Evolutionary conservation across 768 basidiomycete genomes (phyloP).

Genomic region (Hysterangium stoloniferum): DNA sequence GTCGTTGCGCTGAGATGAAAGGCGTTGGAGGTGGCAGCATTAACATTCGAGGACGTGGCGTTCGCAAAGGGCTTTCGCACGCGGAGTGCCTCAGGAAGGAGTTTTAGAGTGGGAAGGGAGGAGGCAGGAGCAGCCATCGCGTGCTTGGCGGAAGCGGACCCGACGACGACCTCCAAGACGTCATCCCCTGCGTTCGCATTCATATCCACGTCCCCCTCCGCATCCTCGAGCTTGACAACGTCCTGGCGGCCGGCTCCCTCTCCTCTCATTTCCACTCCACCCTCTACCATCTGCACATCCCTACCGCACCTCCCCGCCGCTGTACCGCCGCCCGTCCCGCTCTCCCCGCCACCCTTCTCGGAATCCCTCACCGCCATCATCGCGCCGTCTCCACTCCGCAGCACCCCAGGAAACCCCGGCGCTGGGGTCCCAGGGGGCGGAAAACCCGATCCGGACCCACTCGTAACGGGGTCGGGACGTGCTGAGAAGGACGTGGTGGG

Average conservation of each 20-base stretch:
- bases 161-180: not conserved
- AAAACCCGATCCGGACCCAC: not conserved
- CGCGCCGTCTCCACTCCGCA: too few relatives aligned
- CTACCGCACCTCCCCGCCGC: not conserved
- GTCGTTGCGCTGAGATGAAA: not conserved
- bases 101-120: not conserved
- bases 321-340: not conserved
- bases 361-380: too few relatives aligned
- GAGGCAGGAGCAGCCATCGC: not conserved
- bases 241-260: not conserved
- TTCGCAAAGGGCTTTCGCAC: too few relatives aligned
- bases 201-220: not conserved
- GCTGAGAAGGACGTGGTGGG: not conserved
- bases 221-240: not conserved
- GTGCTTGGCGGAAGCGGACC: not conserved
- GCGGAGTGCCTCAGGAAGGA: conserved; percentile 3
- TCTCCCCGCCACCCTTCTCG: not conserved
- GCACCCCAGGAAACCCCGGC: too few relatives aligned
- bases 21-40: not conserved
- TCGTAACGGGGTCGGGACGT: not conserved
- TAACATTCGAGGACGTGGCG: too few relatives aligned
- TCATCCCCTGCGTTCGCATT: not conserved
- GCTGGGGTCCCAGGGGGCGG: not conserved
- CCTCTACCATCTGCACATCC: not conserved
- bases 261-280: too few relatives aligned